A percentile compares a stretch with the other conserved stretches of the same genome.
Conservation (phyloP, 202 grass and related monocot genomes). For the Panicum virgatum region DNA sequence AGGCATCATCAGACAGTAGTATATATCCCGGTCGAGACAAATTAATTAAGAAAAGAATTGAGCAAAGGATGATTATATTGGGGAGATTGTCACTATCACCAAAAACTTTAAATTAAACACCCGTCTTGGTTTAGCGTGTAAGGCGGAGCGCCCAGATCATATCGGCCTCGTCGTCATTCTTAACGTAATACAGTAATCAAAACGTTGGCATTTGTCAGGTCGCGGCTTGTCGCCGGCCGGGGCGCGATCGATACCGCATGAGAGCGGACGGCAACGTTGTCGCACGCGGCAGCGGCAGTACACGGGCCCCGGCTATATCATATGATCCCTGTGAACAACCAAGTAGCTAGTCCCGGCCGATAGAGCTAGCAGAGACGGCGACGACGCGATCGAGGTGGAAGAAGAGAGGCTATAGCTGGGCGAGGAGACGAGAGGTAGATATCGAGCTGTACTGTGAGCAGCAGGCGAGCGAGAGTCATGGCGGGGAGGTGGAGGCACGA, state of each 20-base stretch:
- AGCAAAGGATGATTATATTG: not conserved
- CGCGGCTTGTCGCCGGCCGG: not conserved
- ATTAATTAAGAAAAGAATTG: not conserved
- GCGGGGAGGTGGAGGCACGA: constrained; percentile 42
- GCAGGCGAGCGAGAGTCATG: too few species aligned
- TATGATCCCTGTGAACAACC: not conserved
- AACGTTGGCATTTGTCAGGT: not conserved
- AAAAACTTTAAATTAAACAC: not conserved
- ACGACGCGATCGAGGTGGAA: not conserved
- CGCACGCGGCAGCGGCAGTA: not conserved
- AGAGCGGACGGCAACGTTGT: not conserved
- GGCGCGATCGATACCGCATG: not conserved
- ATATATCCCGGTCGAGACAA: not conserved
- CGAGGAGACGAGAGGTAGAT: not conserved
- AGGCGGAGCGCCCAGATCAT: constrained; percentile 8
- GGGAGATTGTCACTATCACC: not conserved
- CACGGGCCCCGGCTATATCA: not conserved
- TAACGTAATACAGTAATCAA: not conserved
- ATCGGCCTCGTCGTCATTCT: not conserved
- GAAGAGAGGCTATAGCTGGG: too few species aligned
- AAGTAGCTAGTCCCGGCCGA: not conserved
- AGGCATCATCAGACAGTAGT: too few species aligned
- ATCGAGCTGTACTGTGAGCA: too few species aligned
- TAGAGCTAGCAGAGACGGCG: not conserved
- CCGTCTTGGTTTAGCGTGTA: constrained; percentile 1